Evolutionary conservation across 345 rosid genomes (phyloP).

Genomic region (Carallia pectinifolia): DNA sequence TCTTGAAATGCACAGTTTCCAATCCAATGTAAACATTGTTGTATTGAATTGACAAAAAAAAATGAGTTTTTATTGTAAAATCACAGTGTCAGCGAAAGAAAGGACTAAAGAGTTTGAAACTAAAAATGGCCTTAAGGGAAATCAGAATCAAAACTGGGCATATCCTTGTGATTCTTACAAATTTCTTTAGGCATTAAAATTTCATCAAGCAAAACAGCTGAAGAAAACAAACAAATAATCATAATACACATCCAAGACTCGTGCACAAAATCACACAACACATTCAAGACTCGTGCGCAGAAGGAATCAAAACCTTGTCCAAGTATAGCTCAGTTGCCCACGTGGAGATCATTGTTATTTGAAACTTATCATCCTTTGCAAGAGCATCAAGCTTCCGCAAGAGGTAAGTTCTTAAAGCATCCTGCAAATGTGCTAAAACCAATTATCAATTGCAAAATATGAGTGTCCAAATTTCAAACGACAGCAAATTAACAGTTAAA

Average conservation of each 20-base stretch:
- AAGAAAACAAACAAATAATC: slow-evolving; percentile 12
- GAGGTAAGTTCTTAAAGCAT: slow-evolving; percentile 93
- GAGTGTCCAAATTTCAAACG: not conserved
- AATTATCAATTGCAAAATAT: slow-evolving; percentile 9
- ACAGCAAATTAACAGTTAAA: not conserved
- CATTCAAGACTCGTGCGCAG: slow-evolving; percentile 15
- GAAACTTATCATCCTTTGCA: slow-evolving; percentile 90
- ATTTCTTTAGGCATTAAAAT: slow-evolving; percentile 3
- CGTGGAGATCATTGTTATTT: slow-evolving; percentile 96
- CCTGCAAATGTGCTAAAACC: slow-evolving; percentile 51
- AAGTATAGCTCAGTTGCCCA: slow-evolving; percentile 97
- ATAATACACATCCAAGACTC: slow-evolving; percentile 14
- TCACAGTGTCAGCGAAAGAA: too few species aligned
- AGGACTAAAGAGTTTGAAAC: too few species aligned
- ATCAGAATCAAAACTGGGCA: slow-evolving; percentile 1
- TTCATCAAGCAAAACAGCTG: slow-evolving; percentile 3
- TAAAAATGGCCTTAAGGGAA: too few species aligned
- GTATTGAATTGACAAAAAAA: too few species aligned
- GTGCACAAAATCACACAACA: not conserved
- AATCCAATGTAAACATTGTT: too few species aligned
- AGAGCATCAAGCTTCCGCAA: slow-evolving; percentile 95
- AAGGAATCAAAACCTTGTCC: slow-evolving; percentile 77
- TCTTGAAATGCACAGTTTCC: not conserved
- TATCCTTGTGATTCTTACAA: not conserved
- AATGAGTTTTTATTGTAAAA: too few species aligned